Base-by-base conservation (phyloP, 2,329 filamentous ascomycete genomes). In the Talaromyces atroroseus region DNA sequence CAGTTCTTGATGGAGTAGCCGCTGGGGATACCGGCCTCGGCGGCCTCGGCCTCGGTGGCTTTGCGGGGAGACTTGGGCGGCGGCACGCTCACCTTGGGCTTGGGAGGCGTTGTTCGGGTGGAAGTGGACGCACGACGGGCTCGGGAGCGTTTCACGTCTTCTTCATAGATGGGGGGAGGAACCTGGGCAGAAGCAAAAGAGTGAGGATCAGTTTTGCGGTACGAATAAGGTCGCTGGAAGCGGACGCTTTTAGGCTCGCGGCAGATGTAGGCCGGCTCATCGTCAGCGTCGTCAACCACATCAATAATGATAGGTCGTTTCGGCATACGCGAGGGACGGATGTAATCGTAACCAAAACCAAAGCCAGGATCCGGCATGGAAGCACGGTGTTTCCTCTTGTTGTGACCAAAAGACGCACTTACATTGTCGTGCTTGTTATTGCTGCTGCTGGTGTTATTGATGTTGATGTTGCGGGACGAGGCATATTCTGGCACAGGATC, bases 1-100 rank as follows among this genome's bases (percentile, higher is more conserved):
- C 94, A 97, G 78, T 97, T 95, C 81, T 97, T 97, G 70, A 92
- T 85, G 24, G 90, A 95, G 78, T 95, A 99, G 60, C 94, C 92
- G 1, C 85, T 74, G 1, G 94, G 92, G 57, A 99, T 96, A 59
- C 84, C 82, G 67, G 78, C 81, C 29, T 78, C 76, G 59, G 75
- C 76, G 58, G 83, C 83, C 63, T 87, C 84, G 55, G 89, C 87
- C 70, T 82, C 83, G 46, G 83, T 86, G 57, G 85, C 85, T 65
- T 77, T 74, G 49, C 73, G 73, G 47, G 76, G 68, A 6, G 74
- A 65, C 54, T 75, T 72, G 42, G 52, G 23, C 5, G 70, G 64
- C 24, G 68, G 58, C 14, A 68, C 60, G 12, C 67, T 54, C 12
- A 70, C 66, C 62, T 74, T 76, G 64, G 77, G 69, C 68, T 76